phyloP scores from a whole-genome alignment of 2,329 filamentous ascomycete genomes.

The Canariomyces notabilis region DNA sequence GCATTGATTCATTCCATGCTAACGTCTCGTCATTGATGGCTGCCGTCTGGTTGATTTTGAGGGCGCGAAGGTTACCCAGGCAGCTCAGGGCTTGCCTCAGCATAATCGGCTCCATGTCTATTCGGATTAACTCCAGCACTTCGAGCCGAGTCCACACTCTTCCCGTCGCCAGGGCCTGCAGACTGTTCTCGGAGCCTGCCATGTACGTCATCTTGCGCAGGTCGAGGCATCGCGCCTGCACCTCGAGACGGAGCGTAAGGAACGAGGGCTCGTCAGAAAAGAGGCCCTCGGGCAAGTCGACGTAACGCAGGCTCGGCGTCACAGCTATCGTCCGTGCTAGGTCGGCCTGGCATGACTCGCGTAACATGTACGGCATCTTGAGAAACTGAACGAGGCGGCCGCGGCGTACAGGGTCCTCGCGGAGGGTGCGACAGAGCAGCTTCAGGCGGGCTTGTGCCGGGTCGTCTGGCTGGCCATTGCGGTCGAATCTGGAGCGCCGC shows the following conservation, averaged over 20 bases:
- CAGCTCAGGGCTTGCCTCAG: conserved; percentile 66
- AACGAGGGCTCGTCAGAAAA: conserved; percentile 75
- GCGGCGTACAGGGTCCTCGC: conserved; percentile 65
- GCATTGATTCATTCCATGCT: conserved; percentile 57
- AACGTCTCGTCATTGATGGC: conserved; percentile 77
- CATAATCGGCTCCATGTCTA: conserved; percentile 65
- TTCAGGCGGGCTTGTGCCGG: conserved; percentile 69
- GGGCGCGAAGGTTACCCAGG: conserved; percentile 62
- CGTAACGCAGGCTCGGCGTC: conserved; percentile 77
- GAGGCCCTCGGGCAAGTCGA: conserved; percentile 85
- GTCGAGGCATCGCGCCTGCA: conserved; percentile 77
- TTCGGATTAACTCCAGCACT: conserved; percentile 63
- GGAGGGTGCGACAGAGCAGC: conserved; percentile 75
- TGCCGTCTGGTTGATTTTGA: conserved; percentile 66
- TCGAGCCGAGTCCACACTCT: conserved; percentile 66
- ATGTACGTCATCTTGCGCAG: conserved; percentile 86
- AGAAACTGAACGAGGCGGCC: conserved; percentile 69
- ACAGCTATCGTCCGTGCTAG: conserved; percentile 82
- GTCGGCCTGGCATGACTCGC: conserved; percentile 78
- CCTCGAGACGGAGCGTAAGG: conserved; percentile 71
- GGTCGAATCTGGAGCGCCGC: conserved; percentile 65
- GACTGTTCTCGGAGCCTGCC: conserved; percentile 69
- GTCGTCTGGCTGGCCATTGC: conserved; percentile 76
- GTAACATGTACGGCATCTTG: conserved; percentile 91
- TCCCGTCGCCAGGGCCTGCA: conserved; percentile 63